Evolutionary conservation across 495 filamentous ascomycete species (phyloP).

Genomic region (Annulohypoxylon moriforme): DNA sequence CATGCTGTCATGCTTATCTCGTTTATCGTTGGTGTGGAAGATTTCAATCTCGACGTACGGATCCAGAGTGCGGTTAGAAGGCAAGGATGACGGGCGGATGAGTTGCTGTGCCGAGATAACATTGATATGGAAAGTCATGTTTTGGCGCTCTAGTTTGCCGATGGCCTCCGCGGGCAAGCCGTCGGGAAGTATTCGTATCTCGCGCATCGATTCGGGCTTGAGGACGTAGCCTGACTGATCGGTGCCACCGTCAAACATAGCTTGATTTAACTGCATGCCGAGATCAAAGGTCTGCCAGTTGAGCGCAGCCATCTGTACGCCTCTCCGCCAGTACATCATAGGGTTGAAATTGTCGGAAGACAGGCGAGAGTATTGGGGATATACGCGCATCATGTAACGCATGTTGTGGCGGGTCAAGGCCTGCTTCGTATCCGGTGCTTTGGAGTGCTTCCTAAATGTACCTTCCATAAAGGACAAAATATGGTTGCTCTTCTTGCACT

Average conservation of each 20-base stretch:
- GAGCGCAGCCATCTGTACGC: slow-evolving; percentile 94
- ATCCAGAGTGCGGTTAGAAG: slow-evolving; percentile 79
- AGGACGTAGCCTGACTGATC: slow-evolving; percentile 92
- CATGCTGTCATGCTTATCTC: slow-evolving; percentile 60
- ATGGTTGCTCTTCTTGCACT: slow-evolving; percentile 88
- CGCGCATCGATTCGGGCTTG: slow-evolving; percentile 86
- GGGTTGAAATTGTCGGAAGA: slow-evolving; percentile 94
- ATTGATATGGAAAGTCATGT: slow-evolving; percentile 84
- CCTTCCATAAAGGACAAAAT: slow-evolving; percentile 92
- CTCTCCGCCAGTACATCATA: slow-evolving; percentile 88
- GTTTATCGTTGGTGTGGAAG: slow-evolving; percentile 91
- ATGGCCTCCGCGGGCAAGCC: slow-evolving; percentile 56
- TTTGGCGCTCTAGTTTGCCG: slow-evolving; percentile 74
- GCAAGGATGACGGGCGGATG: slow-evolving; percentile 78
- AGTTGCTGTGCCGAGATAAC: slow-evolving; percentile 95
- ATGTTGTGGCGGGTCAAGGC: slow-evolving; percentile 89
- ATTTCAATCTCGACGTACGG: slow-evolving; percentile 96
- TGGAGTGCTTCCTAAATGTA: slow-evolving; percentile 81
- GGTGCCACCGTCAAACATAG: slow-evolving; percentile 95
- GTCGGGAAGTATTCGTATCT: slow-evolving; percentile 62
- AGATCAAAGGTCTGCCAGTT: slow-evolving; percentile 99
- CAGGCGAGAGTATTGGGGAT: slow-evolving; percentile 82
- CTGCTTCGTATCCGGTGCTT: slow-evolving; percentile 74
- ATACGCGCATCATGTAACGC: slow-evolving; percentile 91
- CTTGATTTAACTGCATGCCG: slow-evolving; percentile 93